Conservation (phyloP, 805 yeast species). For the Starmerella asiatica region DNA sequence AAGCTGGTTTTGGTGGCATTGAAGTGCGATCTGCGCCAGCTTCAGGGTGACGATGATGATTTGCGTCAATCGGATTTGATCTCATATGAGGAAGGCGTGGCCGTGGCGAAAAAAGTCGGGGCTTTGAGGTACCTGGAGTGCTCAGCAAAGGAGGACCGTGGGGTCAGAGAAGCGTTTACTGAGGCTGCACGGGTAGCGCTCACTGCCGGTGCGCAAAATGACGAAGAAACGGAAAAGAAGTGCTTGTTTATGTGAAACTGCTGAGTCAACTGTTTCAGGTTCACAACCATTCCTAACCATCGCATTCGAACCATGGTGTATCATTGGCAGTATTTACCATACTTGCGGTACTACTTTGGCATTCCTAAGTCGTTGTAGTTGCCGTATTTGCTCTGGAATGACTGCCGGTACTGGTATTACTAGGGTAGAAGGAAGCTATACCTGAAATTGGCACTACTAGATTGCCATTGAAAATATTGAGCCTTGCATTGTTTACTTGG, state of each 20-base stretch:
- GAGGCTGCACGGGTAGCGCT: conserved; percentile 97
- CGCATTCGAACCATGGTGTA: too few species aligned
- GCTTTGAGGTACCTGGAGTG: conserved; percentile 92
- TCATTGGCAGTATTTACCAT: too few species aligned
- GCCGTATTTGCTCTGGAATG: too few species aligned
- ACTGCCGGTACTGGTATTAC: too few species aligned
- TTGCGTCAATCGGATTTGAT: conserved; percentile 36
- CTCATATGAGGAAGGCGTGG: conserved; percentile 83
- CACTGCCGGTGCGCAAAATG: conserved; percentile 62
- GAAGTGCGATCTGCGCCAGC: conserved; percentile 79
- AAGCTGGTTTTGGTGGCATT: conserved; percentile 85
- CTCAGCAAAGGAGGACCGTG: conserved; percentile 89
- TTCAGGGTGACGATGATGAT: conserved; percentile 37
- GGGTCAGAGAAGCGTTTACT: conserved; percentile 97
- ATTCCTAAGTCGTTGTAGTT: too few species aligned
- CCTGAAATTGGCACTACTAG: too few species aligned
- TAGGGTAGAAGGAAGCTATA: too few species aligned
- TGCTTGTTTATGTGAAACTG: conserved; percentile 19
- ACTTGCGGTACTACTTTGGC: too few species aligned
- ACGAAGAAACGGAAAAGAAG: conserved; percentile 22
- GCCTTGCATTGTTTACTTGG: too few species aligned
- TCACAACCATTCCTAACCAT: too few species aligned
- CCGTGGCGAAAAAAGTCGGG: conserved; percentile 83
- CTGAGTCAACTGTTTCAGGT: too few species aligned
- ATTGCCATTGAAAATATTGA: too few species aligned